These are phyloP conservation scores for Heliamphora pulchella DNA, from an alignment of 179 eudicot genomes.

Conservation along the genomic window DNA sequence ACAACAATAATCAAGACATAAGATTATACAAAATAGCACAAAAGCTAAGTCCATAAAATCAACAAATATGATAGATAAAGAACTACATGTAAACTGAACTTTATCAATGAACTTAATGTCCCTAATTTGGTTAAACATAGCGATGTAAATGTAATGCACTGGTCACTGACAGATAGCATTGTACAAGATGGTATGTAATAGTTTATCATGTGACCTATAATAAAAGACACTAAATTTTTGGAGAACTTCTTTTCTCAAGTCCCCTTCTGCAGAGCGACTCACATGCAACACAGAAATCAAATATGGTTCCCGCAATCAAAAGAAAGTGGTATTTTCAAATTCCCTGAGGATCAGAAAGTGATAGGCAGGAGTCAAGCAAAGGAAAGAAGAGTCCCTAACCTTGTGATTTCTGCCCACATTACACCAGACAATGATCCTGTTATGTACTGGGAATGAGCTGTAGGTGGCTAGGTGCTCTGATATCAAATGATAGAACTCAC, in stretches of 20 bases:
- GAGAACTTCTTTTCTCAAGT: not conserved
- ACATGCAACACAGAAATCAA: not conserved
- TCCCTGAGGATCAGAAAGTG: not conserved
- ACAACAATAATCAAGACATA: slow-evolving; percentile 4
- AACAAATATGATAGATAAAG: not conserved
- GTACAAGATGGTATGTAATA: not conserved
- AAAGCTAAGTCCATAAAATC: slow-evolving; percentile 3
- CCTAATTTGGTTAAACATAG: not conserved
- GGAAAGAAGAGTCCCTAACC: not conserved
- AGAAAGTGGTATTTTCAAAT: not conserved
- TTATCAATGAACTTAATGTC: not conserved
- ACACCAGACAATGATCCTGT: no score
- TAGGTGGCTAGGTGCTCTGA: no score
- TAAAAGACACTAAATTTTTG: not conserved
- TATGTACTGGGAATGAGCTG: no score
- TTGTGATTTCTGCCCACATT: not conserved
- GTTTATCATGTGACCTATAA: not conserved
- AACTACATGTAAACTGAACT: not conserved
- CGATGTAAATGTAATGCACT: not conserved
- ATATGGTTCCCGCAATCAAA: not conserved
- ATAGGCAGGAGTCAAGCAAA: not conserved
- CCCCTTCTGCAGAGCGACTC: not conserved
- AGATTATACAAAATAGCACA: not conserved
- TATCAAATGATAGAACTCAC: no score
- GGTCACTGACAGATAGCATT: not conserved